These are phyloP conservation scores for Calonectria montana DNA, from an alignment of 2,329 filamentous ascomycete species.

Conservation along the genomic window DNA sequence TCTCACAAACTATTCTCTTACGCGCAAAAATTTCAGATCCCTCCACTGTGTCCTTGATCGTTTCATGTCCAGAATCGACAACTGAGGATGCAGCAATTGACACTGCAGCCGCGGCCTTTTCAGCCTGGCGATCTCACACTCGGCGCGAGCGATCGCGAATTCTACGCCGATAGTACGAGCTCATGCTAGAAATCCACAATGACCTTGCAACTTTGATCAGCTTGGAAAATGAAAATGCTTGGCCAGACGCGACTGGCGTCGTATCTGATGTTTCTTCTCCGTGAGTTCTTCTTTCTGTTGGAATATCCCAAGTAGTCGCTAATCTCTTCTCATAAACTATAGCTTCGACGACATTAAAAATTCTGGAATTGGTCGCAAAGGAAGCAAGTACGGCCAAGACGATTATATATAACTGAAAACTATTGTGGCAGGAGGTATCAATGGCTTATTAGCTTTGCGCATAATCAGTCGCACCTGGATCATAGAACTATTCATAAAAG, in stretches of 20 bases:
- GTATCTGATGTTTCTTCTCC: neutral
- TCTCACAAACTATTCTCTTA: neutral
- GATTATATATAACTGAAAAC: neutral
- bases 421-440: neutral
- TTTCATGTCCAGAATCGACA: conserved; percentile 76
- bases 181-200: conserved; percentile 71
- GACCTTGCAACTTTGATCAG: conserved; percentile 76
- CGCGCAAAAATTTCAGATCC: conserved; percentile 61
- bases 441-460: neutral
- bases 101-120: conserved; percentile 72
- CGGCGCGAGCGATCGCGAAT: conserved; percentile 68
- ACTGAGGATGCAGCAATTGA: conserved; percentile 75
- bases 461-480: neutral
- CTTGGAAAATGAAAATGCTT: conserved; percentile 77
- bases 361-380: neutral
- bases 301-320: neutral
- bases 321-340: neutral
- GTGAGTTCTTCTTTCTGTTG: neutral
- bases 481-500: neutral
- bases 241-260: conserved; percentile 62
- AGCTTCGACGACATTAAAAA: neutral
- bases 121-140: conserved; percentile 65
- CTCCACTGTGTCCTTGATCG: conserved; percentile 73
- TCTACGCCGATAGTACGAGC: conserved; percentile 70
- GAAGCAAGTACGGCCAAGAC: neutral